These are phyloP conservation scores for Salix caprea DNA, from an alignment of 345 rosid species.

Conservation along the genomic window DNA sequence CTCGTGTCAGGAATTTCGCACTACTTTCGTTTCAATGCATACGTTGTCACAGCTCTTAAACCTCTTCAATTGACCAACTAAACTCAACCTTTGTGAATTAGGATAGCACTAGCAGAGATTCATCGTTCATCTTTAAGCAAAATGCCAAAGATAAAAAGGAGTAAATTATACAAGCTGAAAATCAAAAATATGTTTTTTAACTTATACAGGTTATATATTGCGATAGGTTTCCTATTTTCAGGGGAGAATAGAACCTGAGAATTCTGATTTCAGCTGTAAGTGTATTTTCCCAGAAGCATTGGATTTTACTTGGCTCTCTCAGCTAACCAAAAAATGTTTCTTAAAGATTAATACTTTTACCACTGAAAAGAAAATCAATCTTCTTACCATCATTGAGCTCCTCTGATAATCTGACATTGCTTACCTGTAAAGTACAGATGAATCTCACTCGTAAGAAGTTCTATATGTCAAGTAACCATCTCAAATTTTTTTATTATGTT, in stretches of 20 bases:
- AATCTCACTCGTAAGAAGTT: conserved; percentile 7
- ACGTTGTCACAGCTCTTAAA: not conserved
- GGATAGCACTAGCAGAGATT: not conserved
- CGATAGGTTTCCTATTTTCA: not conserved
- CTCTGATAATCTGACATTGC: not conserved
- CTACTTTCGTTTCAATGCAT: not conserved
- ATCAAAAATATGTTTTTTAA: not conserved
- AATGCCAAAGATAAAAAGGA: not conserved
- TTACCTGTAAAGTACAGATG: conserved; percentile 13
- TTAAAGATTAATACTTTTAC: conserved; percentile 13
- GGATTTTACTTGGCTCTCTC: not conserved
- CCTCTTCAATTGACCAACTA: not conserved
- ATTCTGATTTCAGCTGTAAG: not conserved
- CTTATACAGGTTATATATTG: not conserved
- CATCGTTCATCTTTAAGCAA: not conserved
- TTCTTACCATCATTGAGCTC: not conserved
- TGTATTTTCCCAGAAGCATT: not conserved
- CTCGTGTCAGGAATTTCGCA: not conserved
- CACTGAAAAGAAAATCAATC: not conserved
- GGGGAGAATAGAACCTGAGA: not conserved
- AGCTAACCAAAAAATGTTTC: not conserved
- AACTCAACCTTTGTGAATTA: not conserved
- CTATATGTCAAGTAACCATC: not conserved
- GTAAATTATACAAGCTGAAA: not conserved
- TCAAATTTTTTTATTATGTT: rapidly evolving